Conservation (phyloP, 208 protist genomes). For the Trypanosomatidae sp. region DNA sequence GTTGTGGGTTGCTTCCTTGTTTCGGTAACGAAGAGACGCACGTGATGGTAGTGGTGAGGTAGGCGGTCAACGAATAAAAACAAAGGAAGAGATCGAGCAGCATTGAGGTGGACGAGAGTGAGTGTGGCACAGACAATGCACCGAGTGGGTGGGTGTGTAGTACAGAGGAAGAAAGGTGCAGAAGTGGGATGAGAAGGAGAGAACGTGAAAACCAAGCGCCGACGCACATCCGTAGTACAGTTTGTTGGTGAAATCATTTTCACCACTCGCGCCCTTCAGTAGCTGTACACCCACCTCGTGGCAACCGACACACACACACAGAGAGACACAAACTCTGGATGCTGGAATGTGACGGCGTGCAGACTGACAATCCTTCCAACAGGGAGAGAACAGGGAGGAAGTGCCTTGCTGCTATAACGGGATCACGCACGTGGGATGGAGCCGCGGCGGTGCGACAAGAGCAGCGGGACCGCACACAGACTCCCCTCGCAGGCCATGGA, state of each 20-base stretch:
- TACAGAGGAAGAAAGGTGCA: not conserved
- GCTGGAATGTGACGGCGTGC: not conserved
- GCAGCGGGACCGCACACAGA: not conserved
- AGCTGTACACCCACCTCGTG: not conserved
- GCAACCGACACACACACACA: not conserved
- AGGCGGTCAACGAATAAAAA: not conserved
- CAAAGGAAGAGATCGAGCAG: not conserved
- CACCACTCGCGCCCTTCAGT: not conserved
- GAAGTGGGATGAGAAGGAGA: slow-evolving; percentile 1
- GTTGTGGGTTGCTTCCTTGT: not conserved
- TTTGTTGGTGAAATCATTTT: not conserved
- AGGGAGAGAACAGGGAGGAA: not conserved
- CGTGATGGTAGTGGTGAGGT: not conserved
- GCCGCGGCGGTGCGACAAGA: not conserved
- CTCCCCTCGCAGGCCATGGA: not conserved
- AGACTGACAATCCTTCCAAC: not conserved
- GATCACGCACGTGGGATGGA: not conserved
- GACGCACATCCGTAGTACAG: not conserved
- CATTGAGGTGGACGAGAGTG: not conserved
- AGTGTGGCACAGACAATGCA: not conserved
- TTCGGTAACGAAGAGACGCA: not conserved
- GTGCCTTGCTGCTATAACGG: not conserved
- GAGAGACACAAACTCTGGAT: not conserved
- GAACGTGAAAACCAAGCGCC: not conserved
- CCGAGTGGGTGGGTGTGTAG: not conserved